These are phyloP conservation scores for Schizopora paradoxa DNA, from an alignment of 1,284 basidiomycete genomes.

Conservation along the genomic window DNA sequence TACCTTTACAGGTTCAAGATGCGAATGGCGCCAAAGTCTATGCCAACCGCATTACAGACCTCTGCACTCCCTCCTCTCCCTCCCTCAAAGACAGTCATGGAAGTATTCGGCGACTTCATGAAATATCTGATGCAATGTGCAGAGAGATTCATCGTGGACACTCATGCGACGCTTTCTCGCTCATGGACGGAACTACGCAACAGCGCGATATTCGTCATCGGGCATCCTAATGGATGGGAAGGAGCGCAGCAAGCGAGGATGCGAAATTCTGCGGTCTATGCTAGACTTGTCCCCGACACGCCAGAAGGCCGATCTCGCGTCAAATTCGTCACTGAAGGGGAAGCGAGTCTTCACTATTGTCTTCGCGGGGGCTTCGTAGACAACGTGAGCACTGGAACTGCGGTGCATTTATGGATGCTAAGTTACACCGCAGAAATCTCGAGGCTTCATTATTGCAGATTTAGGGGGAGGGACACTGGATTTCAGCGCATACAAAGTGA, in stretches of 20 bases:
- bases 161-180: constrained; percentile 60
- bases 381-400: constrained; percentile 41
- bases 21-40: constrained; percentile 62
- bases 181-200: constrained; percentile 62
- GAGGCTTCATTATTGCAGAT: constrained; percentile 70
- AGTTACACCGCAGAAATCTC: constrained; percentile 34
- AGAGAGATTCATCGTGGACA: constrained; percentile 64
- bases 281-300: constrained; percentile 61
- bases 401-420: not conserved
- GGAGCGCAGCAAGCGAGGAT: constrained; percentile 73
- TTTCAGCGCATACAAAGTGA: constrained; percentile 70
- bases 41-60: constrained; percentile 74
- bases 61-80: constrained; percentile 65
- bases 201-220: constrained; percentile 63
- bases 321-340: constrained; percentile 72
- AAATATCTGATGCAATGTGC: constrained; percentile 67
- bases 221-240: constrained; percentile 78
- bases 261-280: constrained; percentile 62
- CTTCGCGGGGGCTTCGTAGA: constrained; percentile 69
- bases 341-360: constrained; percentile 73
- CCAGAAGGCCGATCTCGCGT: constrained; percentile 63
- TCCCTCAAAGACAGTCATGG: constrained; percentile 53
- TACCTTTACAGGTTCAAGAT: constrained; percentile 69
- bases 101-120: constrained; percentile 73
- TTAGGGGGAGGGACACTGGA: constrained; percentile 76